Conservation (phyloP, 345 rosid species). For the Gossypium stocksii region DNA sequence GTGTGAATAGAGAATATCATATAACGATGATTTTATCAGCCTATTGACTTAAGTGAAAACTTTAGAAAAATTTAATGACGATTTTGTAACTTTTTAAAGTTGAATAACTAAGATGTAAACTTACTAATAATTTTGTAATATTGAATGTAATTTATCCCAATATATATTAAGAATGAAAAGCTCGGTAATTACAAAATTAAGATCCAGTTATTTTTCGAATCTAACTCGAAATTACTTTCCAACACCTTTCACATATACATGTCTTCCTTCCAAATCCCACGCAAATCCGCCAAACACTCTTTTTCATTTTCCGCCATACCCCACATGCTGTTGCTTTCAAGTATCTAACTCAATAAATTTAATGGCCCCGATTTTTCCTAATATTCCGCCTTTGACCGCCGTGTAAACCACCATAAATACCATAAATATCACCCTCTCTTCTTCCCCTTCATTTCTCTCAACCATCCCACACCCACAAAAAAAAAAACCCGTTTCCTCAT, state of each 20-base stretch:
- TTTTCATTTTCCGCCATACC: not conserved
- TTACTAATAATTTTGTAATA: accelerated
- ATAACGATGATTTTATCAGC: too few species aligned
- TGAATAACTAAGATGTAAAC: accelerated
- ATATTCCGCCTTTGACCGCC: conserved; percentile 37
- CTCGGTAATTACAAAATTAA: too few species aligned
- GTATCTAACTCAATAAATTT: not conserved
- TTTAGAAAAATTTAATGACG: accelerated
- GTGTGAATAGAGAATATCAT: too few species aligned
- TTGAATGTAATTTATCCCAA: too few species aligned
- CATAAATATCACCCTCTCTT: not conserved
- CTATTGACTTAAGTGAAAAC: too few species aligned
- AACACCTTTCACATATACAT: too few species aligned
- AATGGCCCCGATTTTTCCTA: conserved; percentile 27
- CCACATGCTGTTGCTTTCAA: conserved; percentile 13
- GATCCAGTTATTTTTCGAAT: too few species aligned
- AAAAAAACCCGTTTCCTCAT: not conserved
- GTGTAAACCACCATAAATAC: conserved; percentile 35
- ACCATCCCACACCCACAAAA: not conserved
- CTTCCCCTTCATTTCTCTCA: conserved; percentile 27
- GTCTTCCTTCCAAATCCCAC: not conserved
- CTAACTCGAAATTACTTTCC: too few species aligned
- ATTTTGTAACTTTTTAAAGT: too few species aligned
- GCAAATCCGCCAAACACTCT: not conserved
- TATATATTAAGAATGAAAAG: too few species aligned